Base-by-base conservation (phyloP, 2,329 filamentous ascomycete species). In the Aspergillus sojae region DNA sequence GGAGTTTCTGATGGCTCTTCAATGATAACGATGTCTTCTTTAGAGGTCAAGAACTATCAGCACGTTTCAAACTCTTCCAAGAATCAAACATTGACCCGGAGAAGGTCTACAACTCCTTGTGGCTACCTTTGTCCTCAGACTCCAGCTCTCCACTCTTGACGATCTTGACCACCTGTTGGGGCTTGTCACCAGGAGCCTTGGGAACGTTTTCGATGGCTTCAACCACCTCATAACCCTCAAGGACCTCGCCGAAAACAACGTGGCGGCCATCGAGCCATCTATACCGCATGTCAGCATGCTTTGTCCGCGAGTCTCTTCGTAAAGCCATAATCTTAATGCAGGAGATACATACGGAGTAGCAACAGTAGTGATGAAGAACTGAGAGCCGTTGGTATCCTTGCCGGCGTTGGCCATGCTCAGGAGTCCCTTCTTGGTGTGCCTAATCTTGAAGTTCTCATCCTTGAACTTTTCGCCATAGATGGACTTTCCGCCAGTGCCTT, bases 371-470 rank as follows among this genome's bases (percentile, higher is more conserved):
- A 89, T 88, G 81, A 89, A 89, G 80, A 89, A 90, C 75, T 90
- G 88, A 58, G 84, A 87, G 68, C 86, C 87, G 72, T 88, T 88
- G 74, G 86, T 89, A 72, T 88, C 85, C 75, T 86, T 85, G 74
- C 87, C 87, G 61, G 85, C 81, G 78, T 89, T 89, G 71, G 86
- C 88, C 88, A 88, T 90, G 81, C 84, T 88, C 67, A 90, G 78
- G 61, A 87, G 81, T 63, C 87, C 87, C 75, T 85, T 86, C 78
- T 87, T 87, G 78, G 81, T 88, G 81, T 89, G 87, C 80, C 88
- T 88, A 73, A 89, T 81, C 82, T 89, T 89, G 82, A 90, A 89
- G 84, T 90, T 90, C 84, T 90, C 88, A 69, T 90, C 88, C 58
- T 82, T 79, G 77, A 90, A 90, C 79, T 89, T 89, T 65, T 82